These are phyloP conservation scores for Globisporangium alternatum DNA, from an alignment of 352 stramenopile genomes.

Conservation along the genomic window DNA sequence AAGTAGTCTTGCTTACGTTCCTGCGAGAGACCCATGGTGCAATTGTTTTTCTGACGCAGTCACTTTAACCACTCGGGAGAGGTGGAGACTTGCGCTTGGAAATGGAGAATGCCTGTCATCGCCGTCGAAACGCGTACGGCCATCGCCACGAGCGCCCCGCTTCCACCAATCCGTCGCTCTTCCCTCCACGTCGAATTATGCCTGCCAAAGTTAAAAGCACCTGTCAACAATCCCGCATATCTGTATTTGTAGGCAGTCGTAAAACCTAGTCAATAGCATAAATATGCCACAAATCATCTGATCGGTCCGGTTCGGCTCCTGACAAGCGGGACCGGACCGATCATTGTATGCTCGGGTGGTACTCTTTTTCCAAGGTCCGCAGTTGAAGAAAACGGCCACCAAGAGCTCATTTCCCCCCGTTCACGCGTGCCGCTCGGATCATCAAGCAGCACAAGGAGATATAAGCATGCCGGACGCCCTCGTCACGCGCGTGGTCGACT, in stretches of 20 bases:
- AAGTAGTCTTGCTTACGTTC: constrained; percentile 99
- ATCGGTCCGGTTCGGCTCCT: not conserved
- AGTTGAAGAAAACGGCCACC: constrained; percentile 8
- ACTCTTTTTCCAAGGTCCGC: not conserved
- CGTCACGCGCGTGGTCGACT: constrained; percentile 54
- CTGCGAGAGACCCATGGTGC: constrained; percentile 92
- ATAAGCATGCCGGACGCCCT: constrained; percentile 46
- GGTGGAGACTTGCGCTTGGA: constrained; percentile 83
- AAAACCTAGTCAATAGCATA: constrained; percentile 8
- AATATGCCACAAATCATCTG: not conserved
- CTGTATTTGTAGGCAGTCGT: not conserved
- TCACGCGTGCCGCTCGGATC: not conserved
- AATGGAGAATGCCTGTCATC: constrained; percentile 35
- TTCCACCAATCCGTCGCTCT: constrained; percentile 32
- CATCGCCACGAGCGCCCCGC: constrained; percentile 15
- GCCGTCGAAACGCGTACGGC: no score
- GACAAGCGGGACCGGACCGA: constrained; percentile 1
- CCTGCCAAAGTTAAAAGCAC: not conserved
- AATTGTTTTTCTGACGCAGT: constrained; percentile 64
- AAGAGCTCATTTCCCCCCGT: constrained; percentile 4
- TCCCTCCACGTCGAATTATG: not conserved
- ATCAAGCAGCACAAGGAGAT: not conserved
- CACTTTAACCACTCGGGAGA: constrained; percentile 70
- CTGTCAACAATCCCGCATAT: constrained; percentile 18
- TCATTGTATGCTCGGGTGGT: not conserved